Base-by-base conservation (phyloP, 257 asterid genomes). In the Solanum ossicruentum region DNA sequence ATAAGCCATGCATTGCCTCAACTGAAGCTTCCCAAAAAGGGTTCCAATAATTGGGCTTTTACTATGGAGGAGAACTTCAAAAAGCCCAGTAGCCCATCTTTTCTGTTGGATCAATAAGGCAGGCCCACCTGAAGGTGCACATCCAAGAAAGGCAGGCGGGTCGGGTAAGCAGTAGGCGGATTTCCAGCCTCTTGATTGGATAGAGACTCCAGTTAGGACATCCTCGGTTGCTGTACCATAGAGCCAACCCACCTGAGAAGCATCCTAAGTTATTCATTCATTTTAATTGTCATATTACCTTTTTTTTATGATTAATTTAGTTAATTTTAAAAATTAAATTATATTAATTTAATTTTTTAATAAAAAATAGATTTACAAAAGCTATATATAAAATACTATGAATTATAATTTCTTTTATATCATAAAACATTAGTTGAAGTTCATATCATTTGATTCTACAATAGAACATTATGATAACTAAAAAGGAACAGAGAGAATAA, bases 31-130 rank as follows among this genome's bases (percentile, higher is more conserved):
- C 6, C 73, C 86, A 0, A 13, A 9, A 6, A 88, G 21, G 58
- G 87, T 21, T 9, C 47, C 71, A 0, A 69, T 32, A 1, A 90
- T 15, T 73, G 92, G 92, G 78, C 84, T 54, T 85, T 60, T 85
- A 23, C 47, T 51, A 49, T 65, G 28, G 23, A 86, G 54, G 1
- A 85, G 4, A 26, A 90, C 47, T 86, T 86, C 92, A 18, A 86
- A 82, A 9, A 88, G 85, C 70, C 92, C 92, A 83, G 89, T 88
- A 4, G 89, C 17, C 91, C 91, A 90, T 84, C 92, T 69, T 63
- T 90, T 90, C 49, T 87, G 91, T 75, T 88, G 91, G 85, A 28
- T 72, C 5, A 88, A 45, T 18, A 60, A 43, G 3, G 66, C 28
- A 10, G 91, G 92, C 21, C 88, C 91, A 72, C 82, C 17, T 8